These are phyloP conservation scores for Auriscalpium microsporum DNA, from an alignment of 768 basidiomycete genomes.

Conservation along the genomic window DNA sequence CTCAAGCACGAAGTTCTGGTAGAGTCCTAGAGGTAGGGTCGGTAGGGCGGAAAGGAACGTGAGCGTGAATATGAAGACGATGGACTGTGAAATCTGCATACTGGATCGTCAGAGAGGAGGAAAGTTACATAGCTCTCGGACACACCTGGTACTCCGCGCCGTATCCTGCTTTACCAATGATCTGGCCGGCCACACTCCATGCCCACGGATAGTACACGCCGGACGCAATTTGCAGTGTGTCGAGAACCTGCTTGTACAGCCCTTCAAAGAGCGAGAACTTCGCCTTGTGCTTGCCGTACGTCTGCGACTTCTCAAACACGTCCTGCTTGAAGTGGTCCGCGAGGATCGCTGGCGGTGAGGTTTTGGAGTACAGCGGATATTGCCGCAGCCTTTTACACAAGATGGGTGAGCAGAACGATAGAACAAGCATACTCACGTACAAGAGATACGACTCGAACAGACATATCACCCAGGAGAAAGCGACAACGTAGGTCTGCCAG, in stretches of 20 bases:
- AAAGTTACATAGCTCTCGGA: not conserved
- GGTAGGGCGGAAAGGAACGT: conserved; percentile 60
- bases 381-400: conserved; percentile 50
- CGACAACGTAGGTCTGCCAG: conserved; percentile 78
- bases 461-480: conserved; percentile 69
- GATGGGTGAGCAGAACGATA: not conserved
- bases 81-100: conserved; percentile 71
- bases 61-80: conserved; percentile 64
- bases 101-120: not conserved
- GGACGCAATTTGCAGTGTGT: conserved; percentile 61
- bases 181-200: conserved; percentile 57
- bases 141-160: conserved; percentile 66
- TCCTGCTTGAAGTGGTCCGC: conserved; percentile 57
- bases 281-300: conserved; percentile 88
- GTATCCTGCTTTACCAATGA: conserved; percentile 50
- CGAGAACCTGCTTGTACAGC: conserved; percentile 63
- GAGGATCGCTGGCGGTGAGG: conserved; percentile 61
- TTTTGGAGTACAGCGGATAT: conserved; percentile 76
- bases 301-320: conserved; percentile 83
- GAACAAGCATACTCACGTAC: conserved; percentile 37
- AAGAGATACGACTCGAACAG: conserved; percentile 81
- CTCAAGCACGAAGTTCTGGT: conserved; percentile 90
- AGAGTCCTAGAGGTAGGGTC: conserved; percentile 66
- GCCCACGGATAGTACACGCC: conserved; percentile 72
- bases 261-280: conserved; percentile 69